Evolutionary conservation across 2,329 filamentous ascomycete species (phyloP), one percentile per base, ranked within the genome.

Genomic region (Aspergillus ruber): DNA sequence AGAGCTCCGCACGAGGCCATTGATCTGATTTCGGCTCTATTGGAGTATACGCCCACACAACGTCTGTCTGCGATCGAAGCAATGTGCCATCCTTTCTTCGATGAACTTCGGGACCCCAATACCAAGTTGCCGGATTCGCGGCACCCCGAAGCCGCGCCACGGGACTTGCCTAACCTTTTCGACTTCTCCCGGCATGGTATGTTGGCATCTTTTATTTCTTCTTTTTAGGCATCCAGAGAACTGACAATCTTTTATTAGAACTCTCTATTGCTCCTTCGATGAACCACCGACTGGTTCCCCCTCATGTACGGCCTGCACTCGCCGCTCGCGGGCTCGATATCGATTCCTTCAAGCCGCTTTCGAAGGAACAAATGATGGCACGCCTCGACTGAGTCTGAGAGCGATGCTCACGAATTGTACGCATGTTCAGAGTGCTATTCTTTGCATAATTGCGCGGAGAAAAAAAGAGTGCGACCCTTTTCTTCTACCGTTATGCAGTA

Each of bases 21-120:
- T 63, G 90, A 97, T 64, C 77, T 98, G 61, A 97, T 98, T 67
- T 93, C 90, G 46, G 85, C 86, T 54, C 77, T 98, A 48, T 79
- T 98, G 49, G 93, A 98, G 74, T 98, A 98, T 73, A 98, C 93
- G 0, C 93, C 93, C 8, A 97, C 93, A 0, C 90, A 97, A 74
- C 87, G 93, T 61, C 80, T 96, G 56, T 88, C 89, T 6, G 90
- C 93, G 18, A 84, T 98, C 54, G 89, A 97, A 63, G 93, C 93
- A 45, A 95, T 98, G 90, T 86, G 94, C 49, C 93, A 98, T 63
- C 90, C 93, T 33, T 98, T 97, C 80, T 98, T 98, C 64, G 91
- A 98, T 64, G 93, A 98, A 72, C 79, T 98, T 54, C 83, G 93
- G 62, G 90, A 96, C 62, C 88, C 90, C n/a, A 83, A 70, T 67